These are phyloP conservation scores for Penicillium thymicola DNA, from an alignment of 2,329 filamentous ascomycete genomes.

Conservation along the genomic window DNA sequence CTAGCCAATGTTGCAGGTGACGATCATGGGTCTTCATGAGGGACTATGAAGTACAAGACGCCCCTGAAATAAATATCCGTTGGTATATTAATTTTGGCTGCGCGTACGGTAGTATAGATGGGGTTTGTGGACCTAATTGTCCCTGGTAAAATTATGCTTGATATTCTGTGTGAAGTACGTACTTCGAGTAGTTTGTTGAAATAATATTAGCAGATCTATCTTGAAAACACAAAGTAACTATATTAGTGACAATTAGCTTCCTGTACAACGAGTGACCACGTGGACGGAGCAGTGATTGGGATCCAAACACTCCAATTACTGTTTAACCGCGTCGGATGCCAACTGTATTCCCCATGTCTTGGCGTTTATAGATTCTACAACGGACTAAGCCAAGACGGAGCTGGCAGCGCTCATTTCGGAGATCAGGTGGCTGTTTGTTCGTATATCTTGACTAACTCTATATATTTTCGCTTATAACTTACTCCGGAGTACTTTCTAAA, in stretches of 20 bases:
- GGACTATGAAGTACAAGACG: no score
- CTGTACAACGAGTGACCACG: neutral
- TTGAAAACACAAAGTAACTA: neutral
- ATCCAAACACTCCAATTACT: neutral
- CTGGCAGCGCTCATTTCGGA: neutral
- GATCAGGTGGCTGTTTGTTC: neutral
- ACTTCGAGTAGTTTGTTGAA: neutral
- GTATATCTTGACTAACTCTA: neutral
- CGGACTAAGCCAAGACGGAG: neutral
- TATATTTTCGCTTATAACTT: neutral
- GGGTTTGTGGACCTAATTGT: neutral
- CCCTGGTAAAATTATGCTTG: neutral
- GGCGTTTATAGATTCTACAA: neutral
- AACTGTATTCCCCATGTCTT: neutral
- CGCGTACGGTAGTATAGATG: neutral
- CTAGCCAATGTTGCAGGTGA: neutral
- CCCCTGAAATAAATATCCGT: neutral
- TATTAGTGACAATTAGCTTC: neutral
- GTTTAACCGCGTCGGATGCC: neutral
- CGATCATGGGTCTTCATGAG: neutral
- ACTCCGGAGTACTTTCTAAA: neutral
- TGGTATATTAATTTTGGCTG: neutral
- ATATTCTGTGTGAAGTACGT: neutral
- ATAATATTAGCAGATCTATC: neutral
- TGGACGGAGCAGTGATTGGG: neutral